Base-by-base conservation (phyloP, 192 early-diverging fungal genomes). In the Coemansia javaensis region DNA sequence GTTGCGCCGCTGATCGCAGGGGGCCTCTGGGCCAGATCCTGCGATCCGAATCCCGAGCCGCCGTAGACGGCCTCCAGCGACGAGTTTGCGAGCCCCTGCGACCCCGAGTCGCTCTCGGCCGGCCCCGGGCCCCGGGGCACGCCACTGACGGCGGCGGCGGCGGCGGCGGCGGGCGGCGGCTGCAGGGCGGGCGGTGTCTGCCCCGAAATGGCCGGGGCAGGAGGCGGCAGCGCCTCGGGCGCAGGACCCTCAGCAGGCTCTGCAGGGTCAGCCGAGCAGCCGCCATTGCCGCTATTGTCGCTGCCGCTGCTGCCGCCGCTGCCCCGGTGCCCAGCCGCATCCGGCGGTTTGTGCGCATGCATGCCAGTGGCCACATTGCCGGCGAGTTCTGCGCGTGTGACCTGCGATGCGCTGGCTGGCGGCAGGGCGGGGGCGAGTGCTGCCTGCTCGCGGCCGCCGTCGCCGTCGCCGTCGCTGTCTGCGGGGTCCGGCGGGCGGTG, bases 41-140 rank as follows among this genome's bases (percentile, higher is more conserved):
- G 39, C 5, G 70, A 50, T 10, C 66, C 70, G 0, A 54, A 41
- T 12, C 59, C 49, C 20, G 70, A 66, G 23, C 70, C 70, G 25
- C 70, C 63, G 23, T 74, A 74, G 18, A 74, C 70, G 9, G 70
- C 70, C 35, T 74, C 70, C 3, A 74, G 27, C 2, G 70, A 74
- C 18, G 70, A 62, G 47, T 62, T 66, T 15, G 63, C 56, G 32
- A 56, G 49, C 4, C 59, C 50, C 17, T 24, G 15, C n/a, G 32
- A 31, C 20, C 28, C 55, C 32, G 39, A 50, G 33, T 38, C 47
- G 32, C 50, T 53, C n/a, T 60, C 57, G 7, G 40, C 28, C 4
- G 27, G 30, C 32, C 3, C 45, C 4, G 9, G 9, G 22, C 50
- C 24, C 7, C 25, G 50, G 27, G 40, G n/a, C n/a, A n/a, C n/a